phyloP scores from a whole-genome alignment of 1,284 basidiomycete species.

The Ceratobasidium sp. region DNA sequence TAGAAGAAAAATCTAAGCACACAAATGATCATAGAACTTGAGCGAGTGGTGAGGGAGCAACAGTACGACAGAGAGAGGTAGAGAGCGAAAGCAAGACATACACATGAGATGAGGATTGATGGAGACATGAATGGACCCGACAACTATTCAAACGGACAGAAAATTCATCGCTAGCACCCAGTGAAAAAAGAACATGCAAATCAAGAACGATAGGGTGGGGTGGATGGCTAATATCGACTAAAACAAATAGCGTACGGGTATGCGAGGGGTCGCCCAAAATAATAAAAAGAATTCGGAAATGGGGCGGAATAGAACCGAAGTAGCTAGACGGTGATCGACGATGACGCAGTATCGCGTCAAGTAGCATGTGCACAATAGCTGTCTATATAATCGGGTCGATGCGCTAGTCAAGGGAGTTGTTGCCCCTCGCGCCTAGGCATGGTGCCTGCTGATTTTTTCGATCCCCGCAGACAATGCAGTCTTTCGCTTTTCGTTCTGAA shows the following conservation, averaged over 20 bases:
- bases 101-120: neutral
- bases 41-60: too few species aligned
- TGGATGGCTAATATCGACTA: neutral
- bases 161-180: neutral
- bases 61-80: too few species aligned
- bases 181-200: neutral
- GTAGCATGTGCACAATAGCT: neutral
- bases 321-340: neutral
- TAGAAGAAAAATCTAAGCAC: neutral
- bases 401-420: neutral
- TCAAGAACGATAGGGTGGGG: too few species aligned
- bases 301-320: neutral
- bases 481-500: conserved; percentile 55
- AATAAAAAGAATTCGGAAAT: neutral
- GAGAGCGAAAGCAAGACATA: neutral
- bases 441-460: conserved; percentile 75
- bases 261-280: neutral
- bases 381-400: neutral
- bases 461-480: conserved; percentile 69
- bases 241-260: conserved; percentile 30
- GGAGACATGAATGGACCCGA: conserved; percentile 2
- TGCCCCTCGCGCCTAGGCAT: conserved; percentile 50
- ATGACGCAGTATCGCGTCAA: neutral
- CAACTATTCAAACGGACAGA: too few species aligned
- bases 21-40: neutral